phyloP scores from a whole-genome alignment of 2,329 filamentous ascomycete genomes.

The Pseudohalonectria lignicola region DNA sequence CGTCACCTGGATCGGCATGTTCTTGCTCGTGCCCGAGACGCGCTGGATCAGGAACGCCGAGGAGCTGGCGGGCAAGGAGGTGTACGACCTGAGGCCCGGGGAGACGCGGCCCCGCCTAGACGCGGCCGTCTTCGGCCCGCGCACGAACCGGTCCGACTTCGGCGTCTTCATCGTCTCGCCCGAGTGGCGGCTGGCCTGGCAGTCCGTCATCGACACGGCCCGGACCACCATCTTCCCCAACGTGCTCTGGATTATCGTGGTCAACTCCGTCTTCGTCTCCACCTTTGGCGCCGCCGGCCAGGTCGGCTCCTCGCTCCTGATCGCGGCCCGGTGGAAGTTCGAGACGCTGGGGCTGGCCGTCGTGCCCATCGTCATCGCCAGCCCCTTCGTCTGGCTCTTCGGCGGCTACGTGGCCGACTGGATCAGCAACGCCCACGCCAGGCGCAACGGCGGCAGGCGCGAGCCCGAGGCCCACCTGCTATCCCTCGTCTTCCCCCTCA shows the following conservation, averaged over 20 bases:
- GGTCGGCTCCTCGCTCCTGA: slow-evolving; percentile 10
- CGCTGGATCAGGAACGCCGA: slow-evolving; percentile 14
- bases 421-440: slow-evolving; percentile 11
- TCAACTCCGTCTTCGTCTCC: slow-evolving; percentile 14
- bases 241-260: slow-evolving; percentile 16
- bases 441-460: slow-evolving; percentile 10
- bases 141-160: slow-evolving; percentile 13
- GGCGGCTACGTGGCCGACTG: slow-evolving; percentile 21
- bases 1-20: slow-evolving; percentile 16
- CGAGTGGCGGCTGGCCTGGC: slow-evolving; percentile 11
- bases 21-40: slow-evolving; percentile 18
- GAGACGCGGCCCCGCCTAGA: slow-evolving; percentile 16
- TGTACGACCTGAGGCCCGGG: slow-evolving; percentile 13
- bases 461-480: slow-evolving; percentile 15
- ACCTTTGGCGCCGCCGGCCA: slow-evolving; percentile 13
- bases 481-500: slow-evolving; percentile 13
- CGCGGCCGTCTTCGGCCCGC: slow-evolving; percentile 11
- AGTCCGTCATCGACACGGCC: slow-evolving; percentile 11
- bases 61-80: slow-evolving; percentile 16
- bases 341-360: slow-evolving; percentile 14
- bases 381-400: slow-evolving; percentile 12
- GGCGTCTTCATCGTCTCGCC: slow-evolving; percentile 14
- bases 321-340: slow-evolving; percentile 15
- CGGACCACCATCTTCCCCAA: slow-evolving; percentile 17
- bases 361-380: slow-evolving; percentile 10